Percentiles rank a stretch among this genome's conserved stretches.
Conservation (phyloP, 106 monocot species). For the Triglochin maritima region DNA sequence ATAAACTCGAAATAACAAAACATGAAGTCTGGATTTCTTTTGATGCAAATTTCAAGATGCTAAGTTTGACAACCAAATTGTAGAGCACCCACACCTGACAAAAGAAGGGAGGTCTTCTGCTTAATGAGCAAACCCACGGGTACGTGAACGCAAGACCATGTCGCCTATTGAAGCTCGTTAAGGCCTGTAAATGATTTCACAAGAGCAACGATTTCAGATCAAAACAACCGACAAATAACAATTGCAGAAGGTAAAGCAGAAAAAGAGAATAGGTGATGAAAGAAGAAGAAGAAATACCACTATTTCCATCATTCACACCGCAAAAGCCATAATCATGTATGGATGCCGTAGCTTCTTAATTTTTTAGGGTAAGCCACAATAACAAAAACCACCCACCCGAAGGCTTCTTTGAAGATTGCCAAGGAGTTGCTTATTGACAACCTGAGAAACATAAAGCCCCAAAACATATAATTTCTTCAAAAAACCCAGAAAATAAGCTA, state of each 20-base stretch:
- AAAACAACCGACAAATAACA: not conserved
- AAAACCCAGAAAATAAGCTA: no score
- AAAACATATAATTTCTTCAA: no score
- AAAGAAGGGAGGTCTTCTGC: constrained; percentile 35
- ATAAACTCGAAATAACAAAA: no score
- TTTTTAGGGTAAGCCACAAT: no score
- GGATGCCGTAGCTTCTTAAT: no score
- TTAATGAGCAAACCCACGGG: constrained; percentile 41
- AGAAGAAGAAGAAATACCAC: constrained; percentile 1
- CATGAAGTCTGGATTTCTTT: no score
- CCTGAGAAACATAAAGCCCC: no score
- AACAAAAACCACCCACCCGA: no score
- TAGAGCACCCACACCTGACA: constrained; percentile 17
- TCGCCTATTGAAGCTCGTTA: not conserved
- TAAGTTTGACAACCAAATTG: no score
- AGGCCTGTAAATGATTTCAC: not conserved
- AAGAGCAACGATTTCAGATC: not conserved
- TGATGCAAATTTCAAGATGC: no score
- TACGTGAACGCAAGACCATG: constrained; percentile 6
- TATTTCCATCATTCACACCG: constrained; percentile 9
- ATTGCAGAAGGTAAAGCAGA: not conserved
- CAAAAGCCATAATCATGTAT: not conserved
- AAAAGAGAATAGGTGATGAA: not conserved
- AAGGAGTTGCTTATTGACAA: no score
- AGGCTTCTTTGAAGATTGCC: no score